These are phyloP conservation scores for Rhododendron molle DNA, from an alignment of 148 eudicot genomes.

Conservation along the genomic window DNA sequence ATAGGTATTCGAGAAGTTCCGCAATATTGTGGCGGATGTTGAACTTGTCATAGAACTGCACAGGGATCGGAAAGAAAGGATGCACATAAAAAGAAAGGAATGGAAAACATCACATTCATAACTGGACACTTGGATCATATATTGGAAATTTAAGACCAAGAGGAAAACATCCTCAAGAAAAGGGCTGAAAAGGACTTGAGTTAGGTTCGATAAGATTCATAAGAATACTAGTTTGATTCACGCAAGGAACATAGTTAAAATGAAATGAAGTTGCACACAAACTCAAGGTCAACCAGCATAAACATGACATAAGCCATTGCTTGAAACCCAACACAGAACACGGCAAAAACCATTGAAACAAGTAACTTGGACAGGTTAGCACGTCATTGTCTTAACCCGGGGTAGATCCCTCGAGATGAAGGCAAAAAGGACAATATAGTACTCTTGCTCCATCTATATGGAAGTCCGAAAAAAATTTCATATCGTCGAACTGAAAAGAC, in stretches of 20 bases:
- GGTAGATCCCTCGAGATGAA: not conserved
- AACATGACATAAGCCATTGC: not conserved
- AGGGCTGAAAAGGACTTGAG: not conserved
- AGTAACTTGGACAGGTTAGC: not conserved
- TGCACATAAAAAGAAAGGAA: conserved; percentile 7
- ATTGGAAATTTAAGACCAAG: not conserved
- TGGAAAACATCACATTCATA: not conserved
- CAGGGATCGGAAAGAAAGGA: not conserved
- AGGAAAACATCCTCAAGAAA: not conserved
- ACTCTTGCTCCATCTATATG: not conserved
- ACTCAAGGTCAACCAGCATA: not conserved
- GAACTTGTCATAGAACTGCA: conserved; percentile 97
- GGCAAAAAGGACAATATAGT: not conserved
- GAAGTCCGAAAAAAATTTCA: not conserved
- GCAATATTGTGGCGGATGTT: conserved; percentile 97
- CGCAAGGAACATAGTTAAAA: not conserved
- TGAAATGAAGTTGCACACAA: not conserved
- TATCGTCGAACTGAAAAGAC: not conserved
- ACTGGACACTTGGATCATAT: not conserved
- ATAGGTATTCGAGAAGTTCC: conserved; percentile 90
- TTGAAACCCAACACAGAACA: not conserved
- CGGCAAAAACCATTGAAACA: not conserved
- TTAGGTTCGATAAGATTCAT: not conserved
- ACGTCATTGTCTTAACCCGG: not conserved
- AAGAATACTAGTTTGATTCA: not conserved